Evolutionary conservation across 2,329 filamentous ascomycete genomes (phyloP), one percentile per base, ranked within the genome.

Genomic region (Arthrobotrys conoides): DNA sequence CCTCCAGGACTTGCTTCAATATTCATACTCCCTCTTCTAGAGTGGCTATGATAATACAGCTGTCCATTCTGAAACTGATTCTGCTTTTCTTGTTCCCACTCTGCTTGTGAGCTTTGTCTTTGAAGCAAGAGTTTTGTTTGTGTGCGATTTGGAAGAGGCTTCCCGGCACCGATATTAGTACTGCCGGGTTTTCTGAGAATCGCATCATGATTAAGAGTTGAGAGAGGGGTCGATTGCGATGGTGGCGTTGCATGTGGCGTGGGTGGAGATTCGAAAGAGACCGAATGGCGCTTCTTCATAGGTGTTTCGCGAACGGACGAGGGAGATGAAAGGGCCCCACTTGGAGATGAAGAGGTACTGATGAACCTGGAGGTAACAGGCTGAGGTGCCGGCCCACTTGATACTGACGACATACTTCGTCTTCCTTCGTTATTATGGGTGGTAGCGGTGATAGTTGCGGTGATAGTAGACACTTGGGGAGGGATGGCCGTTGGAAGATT

Each of bases 1-100:
- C 57, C 57, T 61, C 57, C 57, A 27, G 57, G 57, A 18, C 41
- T 57, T 24, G 41, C 41, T 18, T 66, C 68, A 27, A 64, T 49
- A 33, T 78, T 78, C 75, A 78, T 78, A 66, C 75, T 78, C n/a
- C 75, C 75, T 44, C 75, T 51, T 24, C 75, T 71, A 12, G 75
- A 71, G 48, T 78, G 75, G n/a, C 64, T 78, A 48, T 75, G 71
- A 69, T 78, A 78, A 33, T 68, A 69, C 16, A 78, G 18, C 16
- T 78, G 75, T 9, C 75, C 75, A 22, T 77, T 77, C 44, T 77
- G 67, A 30, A 71, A 61, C 64, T 78, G 75, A 24, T 66, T 46
- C 48, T 79, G 68, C 49, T 63, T 59, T 36, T 79, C 71, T 22
- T 73, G 71, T 36, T 79, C 70, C 70, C 51, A 79, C 30, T 79